Evolutionary conservation across 2,329 filamentous ascomycete species (phyloP), one percentile per base, ranked within the genome.

Genomic region (Verruconis gallopava): DNA sequence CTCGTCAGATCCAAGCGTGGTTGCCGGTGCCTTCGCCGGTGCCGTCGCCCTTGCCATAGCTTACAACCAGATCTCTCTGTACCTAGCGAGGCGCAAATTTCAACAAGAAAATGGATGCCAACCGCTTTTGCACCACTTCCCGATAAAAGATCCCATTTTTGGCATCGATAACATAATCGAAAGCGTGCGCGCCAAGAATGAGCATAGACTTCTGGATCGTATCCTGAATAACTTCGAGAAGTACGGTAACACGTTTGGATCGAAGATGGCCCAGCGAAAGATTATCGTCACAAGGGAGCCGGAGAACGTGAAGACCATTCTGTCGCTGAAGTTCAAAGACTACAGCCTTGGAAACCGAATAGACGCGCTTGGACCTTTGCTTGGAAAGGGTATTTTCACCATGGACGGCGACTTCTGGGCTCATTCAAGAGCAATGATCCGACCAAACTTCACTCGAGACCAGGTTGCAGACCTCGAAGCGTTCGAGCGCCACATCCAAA

Each of bases 401-500:
- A 56, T 58, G 12, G 64, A 69, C 47, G 67, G 67, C 28, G 56
- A 58, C 34, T 48, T 48, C 14, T 63, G 60, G 60, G 52, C 55
- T 9, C 56, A 60, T 38, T 58, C 55, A 15, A 55, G 67, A 6
- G 62, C 67, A 20, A 59, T 70, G 47, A 60, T 80, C 12, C 60
- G 71, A 17, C 71, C 72, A 2, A 70, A 71, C 46, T 75, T 75
- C 48, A 63, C 59, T 1, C 58, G 68, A 5, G 62, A 65, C 9
- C 71, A 74, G 47, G 62, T 75, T 6, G 66, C 64, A 3, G 68
- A 75, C 50, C 53, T 75, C 4, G 58, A 62, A 1, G 73, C 71
- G 1, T 77, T 81, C 40, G 77, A 82, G 50, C 59, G 55, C 2
- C 76, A 81, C 58, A 64, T 79, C 13, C 56, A 65, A 21, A 63